Conservation (phyloP, 2,329 filamentous ascomycete genomes). For the Fusarium foetens region DNA sequence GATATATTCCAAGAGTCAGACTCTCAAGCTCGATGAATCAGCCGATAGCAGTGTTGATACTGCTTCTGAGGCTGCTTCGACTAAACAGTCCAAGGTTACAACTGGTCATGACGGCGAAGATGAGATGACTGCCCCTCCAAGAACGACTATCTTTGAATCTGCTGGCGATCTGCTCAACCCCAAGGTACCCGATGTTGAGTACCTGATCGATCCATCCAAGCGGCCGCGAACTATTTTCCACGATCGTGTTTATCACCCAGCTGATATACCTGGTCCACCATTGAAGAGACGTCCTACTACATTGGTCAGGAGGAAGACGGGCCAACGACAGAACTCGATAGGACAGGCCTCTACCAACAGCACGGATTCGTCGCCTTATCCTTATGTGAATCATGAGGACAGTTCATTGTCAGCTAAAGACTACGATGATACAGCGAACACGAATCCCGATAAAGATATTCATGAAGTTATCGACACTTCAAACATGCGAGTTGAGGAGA, state of each 20-base stretch:
- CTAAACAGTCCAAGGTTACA: conserved; percentile 55
- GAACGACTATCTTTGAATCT: conserved; percentile 93
- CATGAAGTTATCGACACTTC: conserved; percentile 64
- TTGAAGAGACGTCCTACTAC: conserved; percentile 63
- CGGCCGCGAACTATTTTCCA: conserved; percentile 94
- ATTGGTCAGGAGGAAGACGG: conserved; percentile 48
- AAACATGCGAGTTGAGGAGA: conserved; percentile 93
- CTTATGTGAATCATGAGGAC: conserved; percentile 54
- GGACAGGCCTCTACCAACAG: conserved; percentile 43
- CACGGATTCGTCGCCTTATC: conserved; percentile 49
- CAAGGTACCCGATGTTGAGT: conserved; percentile 82
- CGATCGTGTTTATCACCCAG: conserved; percentile 92
- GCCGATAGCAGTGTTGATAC: conserved; percentile 1
- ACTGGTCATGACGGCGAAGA: conserved; percentile 60
- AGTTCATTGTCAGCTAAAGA: conserved; percentile 58
- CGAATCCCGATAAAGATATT: conserved; percentile 55
- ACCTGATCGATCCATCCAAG: conserved; percentile 82
- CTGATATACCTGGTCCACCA: conserved; percentile 88
- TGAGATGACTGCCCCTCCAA: conserved; percentile 77
- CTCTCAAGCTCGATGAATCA: conserved; percentile 55
- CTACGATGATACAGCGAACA: conserved; percentile 63
- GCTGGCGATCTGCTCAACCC: conserved; percentile 93
- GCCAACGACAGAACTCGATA: conserved; percentile 39
- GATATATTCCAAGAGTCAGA: conserved; percentile 83
- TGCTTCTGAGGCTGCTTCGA: conserved; percentile 5